Evolutionary conservation across 345 rosid genomes (phyloP).

Genomic region (Pistacia integerrima): DNA sequence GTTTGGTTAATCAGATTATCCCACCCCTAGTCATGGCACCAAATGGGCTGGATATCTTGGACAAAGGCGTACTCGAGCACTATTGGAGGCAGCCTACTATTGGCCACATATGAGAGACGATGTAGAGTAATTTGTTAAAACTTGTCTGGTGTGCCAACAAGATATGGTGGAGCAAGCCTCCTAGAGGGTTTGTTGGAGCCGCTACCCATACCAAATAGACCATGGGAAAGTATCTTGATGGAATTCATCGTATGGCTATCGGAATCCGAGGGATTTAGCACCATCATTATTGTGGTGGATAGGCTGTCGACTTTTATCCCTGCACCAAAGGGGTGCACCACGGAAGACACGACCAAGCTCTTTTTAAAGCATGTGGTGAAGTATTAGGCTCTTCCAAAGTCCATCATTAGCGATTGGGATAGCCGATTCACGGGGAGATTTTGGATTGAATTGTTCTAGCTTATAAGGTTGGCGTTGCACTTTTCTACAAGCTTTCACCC

Average conservation of each 20-base stretch:
- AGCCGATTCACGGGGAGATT: not conserved
- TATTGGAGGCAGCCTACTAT: not conserved
- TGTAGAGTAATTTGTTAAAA: not conserved
- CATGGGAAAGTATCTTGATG: not conserved
- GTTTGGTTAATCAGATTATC: no score
- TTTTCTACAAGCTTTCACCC: not conserved
- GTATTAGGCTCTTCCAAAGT: not conserved
- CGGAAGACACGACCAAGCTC: not conserved
- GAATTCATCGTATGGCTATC: not conserved
- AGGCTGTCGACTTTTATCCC: not conserved
- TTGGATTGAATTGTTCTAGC: not conserved
- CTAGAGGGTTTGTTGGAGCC: not conserved
- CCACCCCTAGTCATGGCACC: slow-evolving; percentile 7
- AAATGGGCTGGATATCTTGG: not conserved
- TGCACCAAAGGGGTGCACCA: not conserved
- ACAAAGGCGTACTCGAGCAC: not conserved
- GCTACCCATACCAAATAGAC: not conserved
- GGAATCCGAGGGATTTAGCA: not conserved
- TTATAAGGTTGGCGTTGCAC: not conserved
- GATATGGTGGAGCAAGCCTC: not conserved
- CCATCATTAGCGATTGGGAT: not conserved
- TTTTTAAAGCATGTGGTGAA: slow-evolving; percentile 17
- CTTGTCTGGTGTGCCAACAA: not conserved
- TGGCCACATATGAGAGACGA: not conserved
- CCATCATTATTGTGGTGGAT: not conserved